Conservation (phyloP, 768 basidiomycete species). For the Suillus lakei region DNA sequence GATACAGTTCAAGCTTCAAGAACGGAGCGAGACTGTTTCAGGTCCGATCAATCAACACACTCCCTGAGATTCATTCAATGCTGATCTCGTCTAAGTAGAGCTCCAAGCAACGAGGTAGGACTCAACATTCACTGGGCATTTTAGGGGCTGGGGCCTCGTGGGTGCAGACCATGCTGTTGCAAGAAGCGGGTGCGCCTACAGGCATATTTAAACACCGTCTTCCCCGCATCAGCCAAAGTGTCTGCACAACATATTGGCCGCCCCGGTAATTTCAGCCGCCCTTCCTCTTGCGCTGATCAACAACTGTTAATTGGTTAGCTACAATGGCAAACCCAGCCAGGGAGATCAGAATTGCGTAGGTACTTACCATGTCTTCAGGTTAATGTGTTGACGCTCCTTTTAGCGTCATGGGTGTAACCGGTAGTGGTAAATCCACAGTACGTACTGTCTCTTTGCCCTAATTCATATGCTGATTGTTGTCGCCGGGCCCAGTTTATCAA, state of each 20-base stretch:
- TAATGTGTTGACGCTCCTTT: background rate
- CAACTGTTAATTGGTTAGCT: background rate
- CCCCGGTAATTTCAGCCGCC: background rate
- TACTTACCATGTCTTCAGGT: background rate
- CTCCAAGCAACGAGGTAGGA: constrained; percentile 1
- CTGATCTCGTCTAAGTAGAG: background rate
- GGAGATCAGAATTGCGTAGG: constrained; percentile 40
- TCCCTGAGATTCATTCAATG: background rate
- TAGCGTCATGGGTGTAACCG: constrained; percentile 40
- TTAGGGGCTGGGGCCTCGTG: constrained; percentile 9
- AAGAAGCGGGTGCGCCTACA: constrained; percentile 7
- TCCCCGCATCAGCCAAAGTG: background rate
- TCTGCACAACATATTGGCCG: background rate
- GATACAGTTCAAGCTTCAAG: too few species aligned
- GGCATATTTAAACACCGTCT: constrained; percentile 9
- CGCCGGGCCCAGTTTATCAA: constrained; percentile 48
- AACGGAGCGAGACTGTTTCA: constrained; percentile 2
- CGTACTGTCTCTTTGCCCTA: background rate
- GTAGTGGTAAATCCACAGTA: constrained; percentile 43
- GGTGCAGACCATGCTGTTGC: constrained; percentile 11
- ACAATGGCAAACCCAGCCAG: constrained; percentile 31
- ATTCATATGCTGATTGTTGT: background rate
- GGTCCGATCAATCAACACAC: background rate
- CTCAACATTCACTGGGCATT: background rate
- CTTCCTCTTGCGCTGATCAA: background rate